Percentiles rank a stretch among this genome's conserved stretches.
Evolutionary conservation across 202 grass and related monocot genomes (phyloP).

Genomic region (Carex arenaria): DNA sequence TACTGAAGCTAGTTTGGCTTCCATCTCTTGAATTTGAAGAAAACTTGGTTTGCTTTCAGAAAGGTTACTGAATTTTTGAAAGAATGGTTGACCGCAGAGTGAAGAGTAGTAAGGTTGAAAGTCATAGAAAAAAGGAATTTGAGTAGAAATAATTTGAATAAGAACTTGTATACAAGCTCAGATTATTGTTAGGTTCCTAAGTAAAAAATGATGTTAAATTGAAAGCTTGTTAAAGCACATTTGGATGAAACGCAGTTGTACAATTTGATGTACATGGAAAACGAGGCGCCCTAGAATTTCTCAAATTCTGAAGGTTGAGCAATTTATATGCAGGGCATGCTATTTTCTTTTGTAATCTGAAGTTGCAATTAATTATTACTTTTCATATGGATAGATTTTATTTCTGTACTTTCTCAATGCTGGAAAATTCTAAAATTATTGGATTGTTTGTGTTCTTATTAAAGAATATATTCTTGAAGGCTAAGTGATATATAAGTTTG

Average conservation of each 20-base stretch:
- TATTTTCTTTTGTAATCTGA: background rate
- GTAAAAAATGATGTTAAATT: background rate
- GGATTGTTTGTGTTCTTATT: background rate
- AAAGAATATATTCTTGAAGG: background rate
- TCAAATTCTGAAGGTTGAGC: background rate
- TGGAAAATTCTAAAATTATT: background rate
- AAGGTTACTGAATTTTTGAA: background rate
- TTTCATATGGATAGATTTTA: background rate
- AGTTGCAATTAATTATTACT: background rate
- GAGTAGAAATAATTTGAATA: background rate
- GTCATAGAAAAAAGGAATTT: background rate
- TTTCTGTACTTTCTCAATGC: background rate
- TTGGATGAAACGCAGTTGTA: background rate
- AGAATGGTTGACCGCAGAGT: background rate
- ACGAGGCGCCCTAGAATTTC: background rate
- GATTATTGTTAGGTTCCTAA: background rate
- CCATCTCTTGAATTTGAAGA: background rate
- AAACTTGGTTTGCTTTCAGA: background rate
- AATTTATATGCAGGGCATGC: background rate
- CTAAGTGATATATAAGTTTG: background rate
- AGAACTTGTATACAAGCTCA: background rate
- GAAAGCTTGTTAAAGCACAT: background rate
- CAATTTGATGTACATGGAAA: background rate
- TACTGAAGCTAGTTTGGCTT: background rate
- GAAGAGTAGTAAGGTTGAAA: background rate